phyloP scores from a whole-genome alignment of 139 green algal genomes.

The Gonium pectorale region DNA sequence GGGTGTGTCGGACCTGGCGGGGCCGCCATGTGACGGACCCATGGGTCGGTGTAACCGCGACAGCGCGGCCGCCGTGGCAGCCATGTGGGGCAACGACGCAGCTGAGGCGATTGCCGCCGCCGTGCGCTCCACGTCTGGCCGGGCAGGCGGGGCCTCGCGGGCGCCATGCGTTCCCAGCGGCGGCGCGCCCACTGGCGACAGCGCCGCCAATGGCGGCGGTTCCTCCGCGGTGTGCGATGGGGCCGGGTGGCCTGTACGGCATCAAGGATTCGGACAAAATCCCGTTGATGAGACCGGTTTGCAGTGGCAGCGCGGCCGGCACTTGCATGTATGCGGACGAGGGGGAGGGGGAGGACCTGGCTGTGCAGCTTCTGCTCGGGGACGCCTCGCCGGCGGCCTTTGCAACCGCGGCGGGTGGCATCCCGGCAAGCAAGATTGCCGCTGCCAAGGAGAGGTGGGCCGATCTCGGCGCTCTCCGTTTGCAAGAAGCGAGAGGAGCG shows the following conservation, averaged over 20 bases:
- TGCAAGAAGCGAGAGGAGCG: too few species aligned
- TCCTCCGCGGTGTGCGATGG: neutral
- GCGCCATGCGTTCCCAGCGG: neutral
- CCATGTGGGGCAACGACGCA: slow-evolving; percentile 31
- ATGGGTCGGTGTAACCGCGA: slow-evolving; percentile 5
- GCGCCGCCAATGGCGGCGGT: neutral
- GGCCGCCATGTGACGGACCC: neutral
- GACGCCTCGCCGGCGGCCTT: too few species aligned
- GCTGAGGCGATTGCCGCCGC: slow-evolving; percentile 25
- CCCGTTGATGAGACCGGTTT: too few species aligned
- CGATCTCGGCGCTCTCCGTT: too few species aligned
- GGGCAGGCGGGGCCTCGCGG: neutral
- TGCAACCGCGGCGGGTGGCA: too few species aligned
- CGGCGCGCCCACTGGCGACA: neutral
- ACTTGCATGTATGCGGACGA: too few species aligned
- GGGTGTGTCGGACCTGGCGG: too few species aligned
- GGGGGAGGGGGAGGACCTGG: too few species aligned
- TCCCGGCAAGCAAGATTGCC: too few species aligned
- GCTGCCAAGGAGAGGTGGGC: too few species aligned
- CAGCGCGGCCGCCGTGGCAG: slow-evolving; percentile 5
- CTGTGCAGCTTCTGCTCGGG: too few species aligned
- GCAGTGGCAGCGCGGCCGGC: too few species aligned
- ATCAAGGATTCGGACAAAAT: slow-evolving; percentile 5
- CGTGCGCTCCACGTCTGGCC: neutral
- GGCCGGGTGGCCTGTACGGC: slow-evolving; percentile 10